phyloP scores from a whole-genome alignment of 2,329 filamentous ascomycete genomes.

The Fusarium sp. region DNA sequence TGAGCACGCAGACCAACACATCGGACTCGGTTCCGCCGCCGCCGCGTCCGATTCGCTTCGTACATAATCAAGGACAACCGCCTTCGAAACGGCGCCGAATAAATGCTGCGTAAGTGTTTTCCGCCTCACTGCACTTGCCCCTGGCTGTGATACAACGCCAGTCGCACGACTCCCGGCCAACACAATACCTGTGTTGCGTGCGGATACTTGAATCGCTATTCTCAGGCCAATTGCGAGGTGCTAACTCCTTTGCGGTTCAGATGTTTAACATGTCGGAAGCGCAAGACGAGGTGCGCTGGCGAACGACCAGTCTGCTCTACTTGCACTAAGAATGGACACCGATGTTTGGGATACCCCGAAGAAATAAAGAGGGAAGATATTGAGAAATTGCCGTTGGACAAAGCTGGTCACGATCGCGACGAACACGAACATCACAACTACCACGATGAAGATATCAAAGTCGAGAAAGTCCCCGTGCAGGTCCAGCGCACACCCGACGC shows the following conservation, averaged over 20 bases:
- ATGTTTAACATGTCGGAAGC: conserved; percentile 71
- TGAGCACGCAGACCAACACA: conserved; percentile 60
- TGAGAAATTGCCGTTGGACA: conserved; percentile 40
- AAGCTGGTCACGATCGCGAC: conserved; percentile 31
- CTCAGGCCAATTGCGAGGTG: conserved; percentile 2
- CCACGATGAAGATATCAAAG: conserved; percentile 53
- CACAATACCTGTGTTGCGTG: background rate
- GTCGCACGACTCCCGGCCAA: conserved; percentile 1
- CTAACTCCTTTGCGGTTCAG: conserved; percentile 39
- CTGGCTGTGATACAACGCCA: background rate
- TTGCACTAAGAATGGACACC: conserved; percentile 76
- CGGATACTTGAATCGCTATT: background rate
- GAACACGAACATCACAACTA: conserved; percentile 48
- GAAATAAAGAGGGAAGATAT: conserved; percentile 58
- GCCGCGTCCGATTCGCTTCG: conserved; percentile 76
- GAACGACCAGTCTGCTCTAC: conserved; percentile 79
- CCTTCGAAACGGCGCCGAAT: conserved; percentile 83
- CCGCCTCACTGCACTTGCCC: background rate
- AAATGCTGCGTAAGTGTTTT: conserved; percentile 75
- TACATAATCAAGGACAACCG: conserved; percentile 84
- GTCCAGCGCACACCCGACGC: conserved; percentile 27
- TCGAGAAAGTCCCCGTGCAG: conserved; percentile 42
- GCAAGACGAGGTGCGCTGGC: conserved; percentile 80
- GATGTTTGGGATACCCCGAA: conserved; percentile 75
- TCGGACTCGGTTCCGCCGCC: conserved; percentile 56